phyloP scores from a whole-genome alignment of 768 basidiomycete species.

The Steccherinum ochraceum region DNA sequence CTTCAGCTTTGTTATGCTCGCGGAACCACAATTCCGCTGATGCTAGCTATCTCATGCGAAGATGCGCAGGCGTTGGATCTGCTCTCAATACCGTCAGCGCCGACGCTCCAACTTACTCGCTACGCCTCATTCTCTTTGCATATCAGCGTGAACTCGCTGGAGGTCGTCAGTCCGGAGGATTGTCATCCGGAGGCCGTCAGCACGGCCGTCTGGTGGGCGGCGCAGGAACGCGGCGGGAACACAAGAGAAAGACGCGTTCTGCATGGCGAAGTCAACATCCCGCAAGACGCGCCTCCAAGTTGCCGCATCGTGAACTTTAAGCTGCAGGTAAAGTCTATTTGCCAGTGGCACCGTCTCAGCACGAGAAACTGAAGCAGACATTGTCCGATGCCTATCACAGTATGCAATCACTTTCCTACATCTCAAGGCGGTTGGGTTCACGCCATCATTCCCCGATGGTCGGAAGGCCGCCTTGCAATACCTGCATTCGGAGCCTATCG shows the following conservation, averaged over 20 bases:
- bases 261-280: conserved; percentile 14
- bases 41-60: conserved; percentile 5
- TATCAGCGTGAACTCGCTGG: conserved; percentile 1
- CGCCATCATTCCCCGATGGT: neutral
- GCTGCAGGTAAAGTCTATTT: conserved; percentile 15
- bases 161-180: neutral
- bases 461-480: neutral
- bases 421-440: conserved; percentile 13
- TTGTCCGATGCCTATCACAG: conserved; percentile 3
- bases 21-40: conserved; percentile 14
- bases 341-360: neutral
- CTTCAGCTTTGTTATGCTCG: conserved; percentile 16
- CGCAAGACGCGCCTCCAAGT: conserved; percentile 10
- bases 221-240: neutral
- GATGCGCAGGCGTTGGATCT: conserved; percentile 16
- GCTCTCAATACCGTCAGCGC: conserved; percentile 10
- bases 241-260: conserved; percentile 6
- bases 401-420: conserved; percentile 13
- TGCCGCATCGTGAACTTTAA: conserved; percentile 14
- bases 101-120: conserved; percentile 11
- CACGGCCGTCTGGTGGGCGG: conserved; percentile 12
- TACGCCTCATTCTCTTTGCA: conserved; percentile 4
- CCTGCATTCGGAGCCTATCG: conserved; percentile 7
- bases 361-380: neutral
- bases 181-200: conserved; percentile 7